Evolutionary conservation across 768 basidiomycete species (phyloP), one percentile per base, ranked within the genome.

Genomic region (Pleurotus djamor): DNA sequence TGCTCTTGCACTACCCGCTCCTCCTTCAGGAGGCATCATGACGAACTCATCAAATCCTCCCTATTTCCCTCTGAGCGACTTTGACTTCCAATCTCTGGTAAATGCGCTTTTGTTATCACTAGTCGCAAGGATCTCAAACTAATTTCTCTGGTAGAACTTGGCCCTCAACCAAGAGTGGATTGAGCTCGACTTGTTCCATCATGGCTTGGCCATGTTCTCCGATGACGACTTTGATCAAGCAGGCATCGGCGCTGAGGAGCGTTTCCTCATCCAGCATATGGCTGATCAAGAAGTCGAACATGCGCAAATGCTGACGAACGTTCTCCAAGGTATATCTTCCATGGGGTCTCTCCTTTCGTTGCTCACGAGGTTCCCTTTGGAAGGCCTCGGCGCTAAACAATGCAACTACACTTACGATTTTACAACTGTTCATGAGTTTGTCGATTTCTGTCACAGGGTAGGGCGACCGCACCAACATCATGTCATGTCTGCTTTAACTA

Each of bases 231-330:
- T 87, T 67, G 78, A 80, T 21, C 80, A 68, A 4, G 81, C 77
- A 1, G 85, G 84, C 0, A 64, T 89, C 47, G 74, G 68, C 49
- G 78, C 79, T 4, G 82, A 81, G 21, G 84, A 87, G 61, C 75
- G 78, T 21, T 79, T 69, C 67, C 69, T 87, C 35, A 81, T 88
- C 57, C 71, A 84, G 65, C 85, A 78, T 69, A 87, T 87, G 84
- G 86, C 79, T 10, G 75, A 83, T 52, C 84, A 87, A 63, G 85
- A 88, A 70, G 75, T 83, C 34, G 86, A 85, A 0, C 88, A 91
- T 67, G 82, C 85, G 5, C 73, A 69, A 8, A 68, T 85, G 55
- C 60, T 89, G 28, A 69, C 74, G 57, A 83, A 84, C 71, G 81
- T 86, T 36, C 71, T 84, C 14, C 75, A 76, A 47, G 72, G 76